These are phyloP conservation scores for Cryptococcus floricola DNA, from an alignment of 1,284 basidiomycete genomes.

Conservation along the genomic window DNA sequence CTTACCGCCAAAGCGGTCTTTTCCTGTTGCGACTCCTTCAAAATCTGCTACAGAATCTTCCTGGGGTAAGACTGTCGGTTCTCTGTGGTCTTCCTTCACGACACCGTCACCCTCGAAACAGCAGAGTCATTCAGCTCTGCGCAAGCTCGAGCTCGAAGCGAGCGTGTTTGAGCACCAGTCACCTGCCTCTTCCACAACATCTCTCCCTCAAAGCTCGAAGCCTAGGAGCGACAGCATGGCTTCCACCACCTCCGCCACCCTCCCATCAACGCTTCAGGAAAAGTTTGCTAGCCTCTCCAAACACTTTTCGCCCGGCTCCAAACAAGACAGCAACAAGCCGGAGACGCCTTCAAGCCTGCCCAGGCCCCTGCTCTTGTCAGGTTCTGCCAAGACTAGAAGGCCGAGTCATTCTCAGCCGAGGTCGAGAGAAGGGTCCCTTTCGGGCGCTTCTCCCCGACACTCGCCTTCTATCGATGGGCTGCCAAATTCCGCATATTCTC, in stretches of 20 bases:
- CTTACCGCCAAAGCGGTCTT: background rate
- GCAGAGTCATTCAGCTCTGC: constrained; percentile 3
- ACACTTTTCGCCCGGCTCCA: constrained; percentile 8
- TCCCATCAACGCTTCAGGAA: constrained; percentile 3
- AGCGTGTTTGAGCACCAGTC: background rate
- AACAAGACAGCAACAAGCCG: background rate
- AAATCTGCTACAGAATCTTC: constrained; percentile 6
- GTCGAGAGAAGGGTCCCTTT: too few species aligned
- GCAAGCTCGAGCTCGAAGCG: constrained; percentile 1
- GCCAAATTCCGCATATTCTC: too few species aligned
- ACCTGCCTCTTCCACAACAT: background rate
- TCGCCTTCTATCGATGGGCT: too few species aligned
- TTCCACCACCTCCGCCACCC: constrained; percentile 12
- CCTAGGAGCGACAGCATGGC: constrained; percentile 12
- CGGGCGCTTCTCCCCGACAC: too few species aligned
- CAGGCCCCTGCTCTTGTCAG: constrained; percentile 27
- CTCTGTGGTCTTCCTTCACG: constrained; percentile 6
- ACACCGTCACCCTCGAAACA: constrained; percentile 6
- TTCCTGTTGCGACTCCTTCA: background rate
- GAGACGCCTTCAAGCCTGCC: constrained; percentile 14
- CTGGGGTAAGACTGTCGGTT: constrained; percentile 5
- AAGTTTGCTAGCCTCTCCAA: constrained; percentile 22
- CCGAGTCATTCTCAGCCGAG: too few species aligned
- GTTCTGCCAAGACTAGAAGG: constrained; percentile 3
- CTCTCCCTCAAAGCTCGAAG: background rate